Conservation (phyloP, 169 alveolate genomes). For the Plasmodium gonderi region DNA sequence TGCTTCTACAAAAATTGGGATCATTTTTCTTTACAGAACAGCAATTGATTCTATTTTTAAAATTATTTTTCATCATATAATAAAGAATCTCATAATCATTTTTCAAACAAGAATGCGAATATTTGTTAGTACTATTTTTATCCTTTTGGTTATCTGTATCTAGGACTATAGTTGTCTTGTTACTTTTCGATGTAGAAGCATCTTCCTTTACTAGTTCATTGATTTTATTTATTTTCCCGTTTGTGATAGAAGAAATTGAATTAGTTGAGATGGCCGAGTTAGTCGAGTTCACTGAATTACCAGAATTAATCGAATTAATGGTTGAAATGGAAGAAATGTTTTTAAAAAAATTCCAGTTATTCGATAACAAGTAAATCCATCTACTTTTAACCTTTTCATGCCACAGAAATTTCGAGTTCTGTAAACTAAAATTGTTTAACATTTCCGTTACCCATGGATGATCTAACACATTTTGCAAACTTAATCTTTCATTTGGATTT, state of each 20-base stretch:
- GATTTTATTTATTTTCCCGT: not conserved
- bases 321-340: constrained; percentile 50
- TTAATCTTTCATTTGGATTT: constrained; percentile 81
- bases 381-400: constrained; percentile 66
- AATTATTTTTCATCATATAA: constrained; percentile 60
- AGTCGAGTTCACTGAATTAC: not conserved
- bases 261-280: not conserved
- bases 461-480: constrained; percentile 80
- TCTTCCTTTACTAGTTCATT: constrained; percentile 1
- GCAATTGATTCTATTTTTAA: constrained; percentile 49
- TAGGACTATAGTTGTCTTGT: constrained; percentile 16
- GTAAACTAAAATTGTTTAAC: constrained; percentile 63
- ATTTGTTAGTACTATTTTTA: not conserved
- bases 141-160: constrained; percentile 2
- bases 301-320: not conserved
- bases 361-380: constrained; percentile 59
- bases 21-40: constrained; percentile 43
- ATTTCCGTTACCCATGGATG: constrained; percentile 83
- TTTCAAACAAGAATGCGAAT: constrained; percentile 39
- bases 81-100: constrained; percentile 44
- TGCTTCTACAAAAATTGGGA: not conserved
- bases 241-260: constrained; percentile 16
- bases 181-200: not conserved
- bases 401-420: constrained; percentile 59
- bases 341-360: constrained; percentile 70